Evolutionary conservation across 2,329 filamentous ascomycete species (phyloP), one percentile per base, ranked within the genome.

Genomic region (Beauveria sp.): DNA sequence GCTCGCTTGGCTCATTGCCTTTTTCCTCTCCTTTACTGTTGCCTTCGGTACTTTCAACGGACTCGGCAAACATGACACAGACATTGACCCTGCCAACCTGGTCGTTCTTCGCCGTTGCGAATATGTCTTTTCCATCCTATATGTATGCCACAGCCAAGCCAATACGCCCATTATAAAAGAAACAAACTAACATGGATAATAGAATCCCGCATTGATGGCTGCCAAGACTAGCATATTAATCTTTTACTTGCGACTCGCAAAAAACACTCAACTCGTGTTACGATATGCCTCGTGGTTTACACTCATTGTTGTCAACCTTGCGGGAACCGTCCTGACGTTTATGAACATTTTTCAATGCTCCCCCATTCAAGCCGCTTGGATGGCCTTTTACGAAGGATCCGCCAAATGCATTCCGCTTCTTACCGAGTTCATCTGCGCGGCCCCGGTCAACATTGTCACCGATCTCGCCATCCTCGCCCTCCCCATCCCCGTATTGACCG

Each of bases 171-270:
- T 38, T 20, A 16, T 16, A 6, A 10, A 31, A 22, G 2, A 12
- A 26, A 45, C 18, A 4, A 10, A 20, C 60, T 62, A 51, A 62
- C 52, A n/a, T 22, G 5, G 10, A 42, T n/a, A 93, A 42, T n/a
- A 93, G 87, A 96, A 96, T 70, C 92, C 92, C 14, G 88, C 90
- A 3, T 80, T 96, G 61, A 96, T 96, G 90, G 87, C 89, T 3
- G 91, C 91, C 56, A 97, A 97, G 76, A 92, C 90, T 0, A 96
- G 91, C n/a, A 90, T 97, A 68, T 80, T 97, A 62, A 82, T 95
- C 59, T 97, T 97, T 74, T 97, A 96, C 75, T 80, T 97, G 55
- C 88, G 88, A 46, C 80, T 97, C 53, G 90, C 91, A 28, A 88
- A 88, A 68, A 89, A 91, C 63, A 87, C 84, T 0, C 86, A 96